Evolutionary conservation across 345 rosid species (phyloP).

Genomic region (Corchorus capsularis): DNA sequence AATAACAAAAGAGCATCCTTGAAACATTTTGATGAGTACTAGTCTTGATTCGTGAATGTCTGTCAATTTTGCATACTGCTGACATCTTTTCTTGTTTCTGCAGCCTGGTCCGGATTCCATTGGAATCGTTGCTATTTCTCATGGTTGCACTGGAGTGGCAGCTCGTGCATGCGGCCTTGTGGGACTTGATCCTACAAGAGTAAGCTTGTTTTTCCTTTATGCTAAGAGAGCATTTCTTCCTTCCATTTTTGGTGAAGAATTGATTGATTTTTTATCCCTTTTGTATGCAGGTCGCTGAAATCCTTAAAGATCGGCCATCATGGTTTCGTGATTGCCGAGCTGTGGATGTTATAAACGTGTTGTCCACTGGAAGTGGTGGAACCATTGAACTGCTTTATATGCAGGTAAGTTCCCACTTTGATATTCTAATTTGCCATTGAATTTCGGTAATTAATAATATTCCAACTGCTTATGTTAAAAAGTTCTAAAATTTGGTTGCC

Average conservation of each 20-base stretch:
- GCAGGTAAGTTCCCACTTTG: slow-evolving; percentile 54
- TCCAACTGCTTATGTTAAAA: not conserved
- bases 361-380: slow-evolving; percentile 93
- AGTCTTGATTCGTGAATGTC: not conserved
- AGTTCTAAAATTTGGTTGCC: not conserved
- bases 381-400: slow-evolving; percentile 95
- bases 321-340: slow-evolving; percentile 96
- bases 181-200: slow-evolving; percentile 97
- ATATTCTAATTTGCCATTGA: not conserved
- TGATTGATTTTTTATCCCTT: not conserved
- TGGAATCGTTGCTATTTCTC: slow-evolving; percentile 99
- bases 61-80: not conserved
- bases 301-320: slow-evolving; percentile 90
- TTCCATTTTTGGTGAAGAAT: not conserved
- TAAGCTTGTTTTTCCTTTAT: slow-evolving; percentile 35
- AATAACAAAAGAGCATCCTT: not conserved
- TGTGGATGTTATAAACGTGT: slow-evolving; percentile 77
- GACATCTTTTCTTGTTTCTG: slow-evolving; percentile 3
- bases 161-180: slow-evolving; percentile 99
- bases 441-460: not conserved
- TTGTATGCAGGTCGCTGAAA: slow-evolving; percentile 77
- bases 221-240: not conserved
- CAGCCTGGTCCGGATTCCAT: slow-evolving; percentile 99
- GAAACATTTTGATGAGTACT: not conserved
- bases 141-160: slow-evolving; percentile 96